Percentiles rank a stretch among this genome's conserved stretches.
Evolutionary conservation across 148 eudicot species (phyloP).

Genomic region (Rhododendron henanense): DNA sequence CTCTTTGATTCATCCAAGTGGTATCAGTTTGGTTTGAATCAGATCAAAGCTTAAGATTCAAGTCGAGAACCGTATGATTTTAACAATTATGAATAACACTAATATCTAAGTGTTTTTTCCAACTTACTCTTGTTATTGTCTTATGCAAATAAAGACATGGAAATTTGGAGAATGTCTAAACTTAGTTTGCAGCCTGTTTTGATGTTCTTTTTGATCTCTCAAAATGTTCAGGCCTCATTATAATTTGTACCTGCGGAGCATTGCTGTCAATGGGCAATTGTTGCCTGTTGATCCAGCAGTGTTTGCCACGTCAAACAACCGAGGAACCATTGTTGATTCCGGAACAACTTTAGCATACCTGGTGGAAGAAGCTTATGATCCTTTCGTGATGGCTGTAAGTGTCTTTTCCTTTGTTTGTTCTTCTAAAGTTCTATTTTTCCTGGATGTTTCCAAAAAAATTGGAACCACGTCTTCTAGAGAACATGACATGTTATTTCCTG

Average conservation of each 20-base stretch:
- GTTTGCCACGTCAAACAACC: constrained; percentile 62
- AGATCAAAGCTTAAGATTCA: background rate
- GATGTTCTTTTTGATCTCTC: constrained; percentile 3
- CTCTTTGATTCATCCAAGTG: background rate
- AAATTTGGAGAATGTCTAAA: background rate
- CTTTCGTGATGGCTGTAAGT: constrained; percentile 78
- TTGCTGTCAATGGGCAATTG: constrained; percentile 69
- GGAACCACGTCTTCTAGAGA: background rate
- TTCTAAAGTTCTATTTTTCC: background rate
- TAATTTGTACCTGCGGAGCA: constrained; percentile 71
- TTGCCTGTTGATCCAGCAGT: constrained; percentile 67
- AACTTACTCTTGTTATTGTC: background rate
- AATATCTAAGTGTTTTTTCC: background rate
- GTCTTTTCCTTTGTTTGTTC: background rate
- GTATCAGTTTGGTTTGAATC: background rate
- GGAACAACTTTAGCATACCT: constrained; percentile 94
- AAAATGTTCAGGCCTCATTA: constrained; percentile 78
- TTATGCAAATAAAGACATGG: background rate
- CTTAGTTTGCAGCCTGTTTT: background rate
- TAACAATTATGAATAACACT: background rate
- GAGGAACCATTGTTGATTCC: constrained; percentile 89
- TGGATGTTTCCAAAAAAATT: background rate
- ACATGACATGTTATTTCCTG: background rate
- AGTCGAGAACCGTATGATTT: background rate
- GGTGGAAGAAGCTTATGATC: constrained; percentile 83